Base-by-base conservation (phyloP, 495 filamentous ascomycete species). In the Neurospora sp. region DNA sequence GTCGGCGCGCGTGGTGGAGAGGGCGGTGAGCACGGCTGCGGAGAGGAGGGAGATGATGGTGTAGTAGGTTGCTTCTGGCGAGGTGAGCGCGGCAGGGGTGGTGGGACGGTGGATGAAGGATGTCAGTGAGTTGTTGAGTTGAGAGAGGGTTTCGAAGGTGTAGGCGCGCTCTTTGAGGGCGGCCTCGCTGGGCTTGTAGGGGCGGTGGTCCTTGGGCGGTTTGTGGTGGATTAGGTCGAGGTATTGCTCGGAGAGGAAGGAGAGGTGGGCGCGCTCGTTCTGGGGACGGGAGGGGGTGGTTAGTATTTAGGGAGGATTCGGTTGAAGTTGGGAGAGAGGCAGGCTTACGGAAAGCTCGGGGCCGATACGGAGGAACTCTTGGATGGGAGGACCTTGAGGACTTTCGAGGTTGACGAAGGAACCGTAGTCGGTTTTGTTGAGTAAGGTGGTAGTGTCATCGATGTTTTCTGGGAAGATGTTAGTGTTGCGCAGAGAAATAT, bases 391-490 rank as follows among this genome's bases (percentile, higher is more conserved):
- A 1, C 79, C 77, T 11, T 78, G 69, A 5, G 71, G 72, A n/a
- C 77, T 79, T 59, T 84, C 81, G 59, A 83, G 81, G 37, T 83
- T 82, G 9, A 83, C 78, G 48, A 86, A 81, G 0, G 80, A 74
- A 2, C 78, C 76, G 65, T 87, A 87, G 74, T 88, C 85, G 1
- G 81, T 82, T 9, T 76, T 79, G 73, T 85, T 81, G 12, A 79
- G 39, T 0, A 87, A 80, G 0, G 11, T 73, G 0, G 77, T 79
- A 16, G 75, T 59, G 14, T 79, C 73, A 5, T 59, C 42, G 35
- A 79, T 83, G 70, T 74, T 74, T 20, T 74, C 80, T 77, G 46
- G 46, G 37, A 74, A 73, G 1, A 37, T n/a, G 74, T 81, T 14
- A 82, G 77, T 59, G 11, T 27, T 5, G 14, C 7, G 40, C 5